Conservation (phyloP, 805 yeast genomes). For the Cyberlindnera xylosilytica region DNA sequence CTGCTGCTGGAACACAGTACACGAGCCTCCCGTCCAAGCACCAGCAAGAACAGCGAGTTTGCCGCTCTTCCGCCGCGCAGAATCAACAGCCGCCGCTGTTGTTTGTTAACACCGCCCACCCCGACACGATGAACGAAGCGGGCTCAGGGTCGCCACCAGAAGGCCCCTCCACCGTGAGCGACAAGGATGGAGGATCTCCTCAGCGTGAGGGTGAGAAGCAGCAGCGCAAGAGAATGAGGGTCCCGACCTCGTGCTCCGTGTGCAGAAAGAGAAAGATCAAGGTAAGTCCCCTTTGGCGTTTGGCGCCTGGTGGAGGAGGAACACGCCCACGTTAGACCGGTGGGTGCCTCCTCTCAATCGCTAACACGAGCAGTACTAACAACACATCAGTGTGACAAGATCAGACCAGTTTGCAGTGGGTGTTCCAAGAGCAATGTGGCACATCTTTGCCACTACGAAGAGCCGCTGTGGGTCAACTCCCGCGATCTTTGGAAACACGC, state of each 20-base stretch:
- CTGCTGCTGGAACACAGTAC: too few relatives aligned
- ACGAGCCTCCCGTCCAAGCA: too few relatives aligned
- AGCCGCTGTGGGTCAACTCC: slow-evolving; percentile 56
- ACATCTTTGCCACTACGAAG: slow-evolving; percentile 53
- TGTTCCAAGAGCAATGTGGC: slow-evolving; percentile 55
- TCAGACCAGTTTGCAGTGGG: slow-evolving; percentile 51
- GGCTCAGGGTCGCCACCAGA: neutral
- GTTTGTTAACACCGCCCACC: too few relatives aligned
- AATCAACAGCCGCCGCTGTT: too few relatives aligned
- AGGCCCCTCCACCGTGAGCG: neutral
- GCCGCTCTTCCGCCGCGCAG: too few relatives aligned
- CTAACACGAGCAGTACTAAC: too few relatives aligned
- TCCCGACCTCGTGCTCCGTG: slow-evolving; percentile 44
- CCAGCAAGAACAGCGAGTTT: neutral
- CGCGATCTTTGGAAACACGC: slow-evolving; percentile 41
- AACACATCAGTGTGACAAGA: slow-evolving; percentile 36
- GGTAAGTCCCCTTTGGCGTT: slow-evolving; percentile 5
- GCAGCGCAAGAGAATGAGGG: slow-evolving; percentile 41
- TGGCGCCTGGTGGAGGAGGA: too few relatives aligned
- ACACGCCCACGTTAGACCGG: too few relatives aligned
- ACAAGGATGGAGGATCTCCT: neutral
- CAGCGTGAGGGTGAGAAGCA: slow-evolving; percentile 5
- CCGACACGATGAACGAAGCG: neutral
- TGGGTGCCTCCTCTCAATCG: too few relatives aligned
- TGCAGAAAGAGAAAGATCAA: slow-evolving; percentile 47